phyloP scores from a whole-genome alignment of 1,139 yeast species.

The Petasospora fabianii region DNA sequence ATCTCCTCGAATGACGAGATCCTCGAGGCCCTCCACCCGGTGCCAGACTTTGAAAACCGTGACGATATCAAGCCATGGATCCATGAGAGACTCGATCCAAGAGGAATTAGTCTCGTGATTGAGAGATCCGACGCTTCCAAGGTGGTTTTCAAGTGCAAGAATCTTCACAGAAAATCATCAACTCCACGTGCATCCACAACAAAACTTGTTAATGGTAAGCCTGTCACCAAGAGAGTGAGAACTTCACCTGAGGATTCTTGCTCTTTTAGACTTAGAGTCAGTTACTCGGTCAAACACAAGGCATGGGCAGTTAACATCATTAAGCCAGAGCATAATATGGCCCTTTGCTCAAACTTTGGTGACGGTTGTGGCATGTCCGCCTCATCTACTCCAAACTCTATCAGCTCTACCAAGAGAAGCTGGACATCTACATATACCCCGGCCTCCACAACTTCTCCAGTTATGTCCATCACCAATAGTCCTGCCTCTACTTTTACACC shows the following conservation, averaged over 20 bases:
- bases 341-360: conserved; percentile 25
- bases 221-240: conserved; percentile 20
- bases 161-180: conserved; percentile 30
- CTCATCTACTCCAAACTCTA: conserved; percentile 12
- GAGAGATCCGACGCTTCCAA: conserved; percentile 68
- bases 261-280: conserved; percentile 69
- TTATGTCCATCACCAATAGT: conserved; percentile 17
- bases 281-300: conserved; percentile 51
- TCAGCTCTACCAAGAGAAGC: conserved; percentile 19
- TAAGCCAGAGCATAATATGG: conserved; percentile 32
- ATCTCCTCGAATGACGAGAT: conserved; percentile 24
- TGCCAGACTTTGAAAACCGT: conserved; percentile 39
- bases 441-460: conserved; percentile 23
- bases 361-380: conserved; percentile 9
- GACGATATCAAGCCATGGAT: conserved; percentile 68
- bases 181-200: conserved; percentile 15
- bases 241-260: conserved; percentile 38
- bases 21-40: conserved; percentile 27
- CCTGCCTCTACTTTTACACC: conserved; percentile 22
- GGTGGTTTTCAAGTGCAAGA: conserved; percentile 67
- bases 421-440: conserved; percentile 23
- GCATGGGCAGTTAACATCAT: conserved; percentile 47
- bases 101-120: conserved; percentile 60
- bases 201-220: conserved; percentile 11
- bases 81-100: conserved; percentile 41